Base-by-base conservation (phyloP, 2,329 filamentous ascomycete genomes). In the Alternaria hordeiaustralica region DNA sequence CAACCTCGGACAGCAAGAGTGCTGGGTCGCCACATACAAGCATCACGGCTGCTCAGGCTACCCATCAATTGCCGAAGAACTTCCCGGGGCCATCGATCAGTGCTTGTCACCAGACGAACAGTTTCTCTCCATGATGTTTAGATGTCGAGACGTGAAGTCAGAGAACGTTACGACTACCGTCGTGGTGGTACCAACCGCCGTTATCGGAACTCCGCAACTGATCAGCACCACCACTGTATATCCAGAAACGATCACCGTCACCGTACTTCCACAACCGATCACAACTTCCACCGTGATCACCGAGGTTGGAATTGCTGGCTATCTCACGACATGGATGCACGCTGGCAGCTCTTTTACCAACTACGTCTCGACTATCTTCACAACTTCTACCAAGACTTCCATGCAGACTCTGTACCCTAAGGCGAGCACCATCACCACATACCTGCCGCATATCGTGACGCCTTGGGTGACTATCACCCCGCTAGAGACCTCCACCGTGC, bases 101-200 rank as follows among this genome's bases (percentile, higher is more conserved):
- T 72, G 68, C 55, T 60, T 54, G n/a, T 33, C 47, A 12, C 43
- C 55, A 20, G 7, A 3, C 2, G 53, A 50, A 55, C 49, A 62
- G 13, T 25, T 66, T 5, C 44, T 44, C 47, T 71, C 72, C 4
- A 60, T 67, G 46, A 65, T 57, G 33, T 74, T 74, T 54, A 26
- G 36, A 6, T 75, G 73, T 55, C 41, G 30, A 41, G 36, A 6
- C 2, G 9, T 0, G 36, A 21, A 41, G 30, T 28, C 28, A 25
- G 36, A 36, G 23, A 13, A 25, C 11, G 0, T 21, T 20, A 54
- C 50, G 36, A 41, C 36, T 3, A 41, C 36, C 5, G 5, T 6
- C 9, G n/a, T 41, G 1, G 33, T 36, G 33, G 4, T 6, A 36
- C 33, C 33, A 41, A 10, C 4, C 36, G 18, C 2, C 36, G n/a